Conservation (phyloP, 352 stramenopile species). For the Phytophthora pseudosyringae region DNA sequence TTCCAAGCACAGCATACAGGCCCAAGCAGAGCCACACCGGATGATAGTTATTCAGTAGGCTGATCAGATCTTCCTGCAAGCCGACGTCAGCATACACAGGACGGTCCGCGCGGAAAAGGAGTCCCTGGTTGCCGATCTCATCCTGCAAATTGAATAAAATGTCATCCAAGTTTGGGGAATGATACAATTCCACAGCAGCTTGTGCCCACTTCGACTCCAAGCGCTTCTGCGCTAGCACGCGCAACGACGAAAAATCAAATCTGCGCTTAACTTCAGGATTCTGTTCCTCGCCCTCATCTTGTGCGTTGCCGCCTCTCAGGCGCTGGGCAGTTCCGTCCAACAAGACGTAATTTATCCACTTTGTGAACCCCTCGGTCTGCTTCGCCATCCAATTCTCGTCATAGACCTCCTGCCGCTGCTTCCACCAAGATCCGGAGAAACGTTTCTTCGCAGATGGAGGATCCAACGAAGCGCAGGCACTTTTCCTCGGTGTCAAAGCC, state of each 20-base stretch:
- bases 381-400: conserved; percentile 86
- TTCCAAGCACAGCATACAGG: conserved; percentile 87
- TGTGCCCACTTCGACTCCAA: conserved; percentile 73
- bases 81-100: conserved; percentile 92
- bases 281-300: conserved; percentile 15
- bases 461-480: not conserved
- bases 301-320: conserved; percentile 29
- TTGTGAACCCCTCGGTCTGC: conserved; percentile 82
- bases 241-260: conserved; percentile 76
- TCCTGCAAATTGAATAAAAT: conserved; percentile 70
- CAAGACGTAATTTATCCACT: conserved; percentile 90
- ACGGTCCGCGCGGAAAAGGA: conserved; percentile 88
- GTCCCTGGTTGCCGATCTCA: conserved; percentile 72
- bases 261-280: conserved; percentile 22
- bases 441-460: conserved; percentile 23
- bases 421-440: conserved; percentile 72
- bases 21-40: conserved; percentile 92
- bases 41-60: conserved; percentile 92
- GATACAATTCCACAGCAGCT: conserved; percentile 66
- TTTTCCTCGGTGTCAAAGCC: conserved; percentile 21
- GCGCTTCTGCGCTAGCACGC: conserved; percentile 72
- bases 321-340: conserved; percentile 59
- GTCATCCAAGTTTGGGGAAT: conserved; percentile 54
- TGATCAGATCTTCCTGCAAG: conserved; percentile 85
- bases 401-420: conserved; percentile 65